These are phyloP conservation scores for Mollisia scopiformis DNA, from an alignment of 2,329 filamentous ascomycete species.

Conservation along the genomic window DNA sequence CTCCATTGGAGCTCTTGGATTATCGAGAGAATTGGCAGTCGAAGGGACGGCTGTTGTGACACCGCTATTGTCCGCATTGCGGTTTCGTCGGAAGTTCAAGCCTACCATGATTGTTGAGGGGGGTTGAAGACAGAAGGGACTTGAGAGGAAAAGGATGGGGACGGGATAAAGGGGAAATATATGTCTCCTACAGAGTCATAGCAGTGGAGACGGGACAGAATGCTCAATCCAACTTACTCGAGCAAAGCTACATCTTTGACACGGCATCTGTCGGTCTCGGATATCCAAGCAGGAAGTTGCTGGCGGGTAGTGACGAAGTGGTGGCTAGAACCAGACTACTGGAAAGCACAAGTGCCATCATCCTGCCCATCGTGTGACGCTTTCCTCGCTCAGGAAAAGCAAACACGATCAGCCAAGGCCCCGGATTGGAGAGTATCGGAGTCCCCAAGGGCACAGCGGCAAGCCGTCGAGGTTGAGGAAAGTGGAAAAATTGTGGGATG, in stretches of 20 bases:
- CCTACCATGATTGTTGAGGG: slow-evolving; percentile 6
- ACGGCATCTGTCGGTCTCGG: background rate
- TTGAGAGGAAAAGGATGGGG: background rate
- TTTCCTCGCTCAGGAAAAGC: slow-evolving; percentile 1
- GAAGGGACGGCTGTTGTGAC: slow-evolving; percentile 12
- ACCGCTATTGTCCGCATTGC: slow-evolving; percentile 10
- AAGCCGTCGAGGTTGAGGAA: background rate
- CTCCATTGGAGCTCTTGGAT: slow-evolving; percentile 1
- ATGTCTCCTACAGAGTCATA: background rate
- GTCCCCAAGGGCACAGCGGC: slow-evolving; percentile 7
- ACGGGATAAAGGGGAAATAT: background rate
- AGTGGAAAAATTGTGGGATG: background rate
- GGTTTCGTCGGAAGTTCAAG: slow-evolving; percentile 14
- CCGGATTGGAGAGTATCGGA: slow-evolving; percentile 17
- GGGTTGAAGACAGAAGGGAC: background rate
- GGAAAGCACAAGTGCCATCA: background rate
- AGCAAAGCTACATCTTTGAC: background rate
- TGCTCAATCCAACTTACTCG: background rate
- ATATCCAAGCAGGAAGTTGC: background rate
- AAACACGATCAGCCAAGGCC: slow-evolving; percentile 5
- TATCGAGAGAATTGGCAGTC: slow-evolving; percentile 10
- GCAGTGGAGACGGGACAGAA: background rate
- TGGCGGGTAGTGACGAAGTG: background rate
- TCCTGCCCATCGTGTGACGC: background rate
- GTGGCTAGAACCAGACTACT: background rate